Conservation (phyloP, 2,329 filamentous ascomycete genomes). For the Bipolaris victoriae region DNA sequence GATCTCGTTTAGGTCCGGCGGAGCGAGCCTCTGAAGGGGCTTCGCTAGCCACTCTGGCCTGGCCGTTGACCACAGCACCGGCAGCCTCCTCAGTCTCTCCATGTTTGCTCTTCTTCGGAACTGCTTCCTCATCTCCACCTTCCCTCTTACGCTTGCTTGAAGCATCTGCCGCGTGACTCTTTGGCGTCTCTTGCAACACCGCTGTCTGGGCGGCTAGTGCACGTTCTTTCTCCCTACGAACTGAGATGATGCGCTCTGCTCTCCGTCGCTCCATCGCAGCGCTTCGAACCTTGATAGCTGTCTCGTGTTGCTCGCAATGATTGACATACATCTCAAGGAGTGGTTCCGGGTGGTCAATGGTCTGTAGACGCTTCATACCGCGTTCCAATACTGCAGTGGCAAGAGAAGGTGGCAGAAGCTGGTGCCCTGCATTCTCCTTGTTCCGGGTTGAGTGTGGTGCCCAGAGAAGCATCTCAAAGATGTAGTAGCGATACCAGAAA, state of each 20-base stretch:
- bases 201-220: slow-evolving; percentile 60
- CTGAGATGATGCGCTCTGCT: slow-evolving; percentile 53
- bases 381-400: slow-evolving; percentile 79
- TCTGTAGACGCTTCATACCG: slow-evolving; percentile 65
- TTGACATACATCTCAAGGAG: slow-evolving; percentile 75
- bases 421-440: slow-evolving; percentile 56
- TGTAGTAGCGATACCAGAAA: slow-evolving; percentile 92
- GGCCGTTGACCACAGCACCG: slow-evolving; percentile 22
- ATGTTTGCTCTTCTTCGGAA: slow-evolving; percentile 70
- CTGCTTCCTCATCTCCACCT: slow-evolving; percentile 57
- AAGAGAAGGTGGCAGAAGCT: slow-evolving; percentile 65
- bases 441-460: slow-evolving; percentile 62
- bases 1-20: slow-evolving; percentile 71
- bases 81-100: slow-evolving; percentile 38
- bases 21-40: slow-evolving; percentile 42
- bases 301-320: slow-evolving; percentile 90
- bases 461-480: slow-evolving; percentile 85
- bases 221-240: slow-evolving; percentile 69
- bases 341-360: slow-evolving; percentile 78
- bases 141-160: slow-evolving; percentile 75
- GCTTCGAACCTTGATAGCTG: slow-evolving; percentile 73
- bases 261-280: slow-evolving; percentile 77
- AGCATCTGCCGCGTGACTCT: slow-evolving; percentile 52
- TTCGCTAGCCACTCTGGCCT: slow-evolving; percentile 39
- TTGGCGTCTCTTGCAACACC: slow-evolving; percentile 22